Base-by-base conservation (phyloP, 2,329 filamentous ascomycete species). In the Leptographium lundbergii region DNA sequence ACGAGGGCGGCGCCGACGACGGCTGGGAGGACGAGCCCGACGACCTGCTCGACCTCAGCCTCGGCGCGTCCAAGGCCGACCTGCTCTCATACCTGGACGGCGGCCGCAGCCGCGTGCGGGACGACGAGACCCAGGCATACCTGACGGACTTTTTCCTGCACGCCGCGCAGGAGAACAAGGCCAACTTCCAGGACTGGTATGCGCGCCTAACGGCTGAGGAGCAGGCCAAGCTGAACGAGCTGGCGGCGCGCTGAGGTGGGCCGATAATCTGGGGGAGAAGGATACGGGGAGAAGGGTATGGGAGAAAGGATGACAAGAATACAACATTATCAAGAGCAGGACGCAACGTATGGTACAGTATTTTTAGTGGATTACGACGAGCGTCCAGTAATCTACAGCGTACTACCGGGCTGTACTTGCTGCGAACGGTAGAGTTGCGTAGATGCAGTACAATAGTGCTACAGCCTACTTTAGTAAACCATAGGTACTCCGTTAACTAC, bases 11-110 rank as follows among this genome's bases (percentile, higher is more conserved):
- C 27, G 85, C 85, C 47, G 87, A 88, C 11, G 88, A 90, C 60
- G 89, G 88, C 60, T 87, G 87, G 32, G 96, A 92, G 89, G 92
- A 97, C 71, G 92, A 96, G 66, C 83, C 95, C 52, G 81, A 85
- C 1, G 83, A 88, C 61, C 80, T 81, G 2, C 74, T 95, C 14
- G 91, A 95, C 69, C 80, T 96, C n/a, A 84, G 83, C 50, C 75
- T 87, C 14, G 85, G 80, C 3, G 73, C 78, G 29, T 86, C 81
- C 48, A 88, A 88, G 71, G 77, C 81, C 24, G 88, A 95, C 61
- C 79, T 96, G 52, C 95, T 96, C 89, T 82, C 84, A 1, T 90
- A 82, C 67, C 81, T 83, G 27, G 85, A 85, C 52, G 78, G 79
- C 27, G 78, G 79, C 19, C 77, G 78, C 58, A 77, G 68, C 65